These are phyloP conservation scores for Phyllosticta ampelicida DNA, from an alignment of 2,329 filamentous ascomycete genomes.

Conservation along the genomic window DNA sequence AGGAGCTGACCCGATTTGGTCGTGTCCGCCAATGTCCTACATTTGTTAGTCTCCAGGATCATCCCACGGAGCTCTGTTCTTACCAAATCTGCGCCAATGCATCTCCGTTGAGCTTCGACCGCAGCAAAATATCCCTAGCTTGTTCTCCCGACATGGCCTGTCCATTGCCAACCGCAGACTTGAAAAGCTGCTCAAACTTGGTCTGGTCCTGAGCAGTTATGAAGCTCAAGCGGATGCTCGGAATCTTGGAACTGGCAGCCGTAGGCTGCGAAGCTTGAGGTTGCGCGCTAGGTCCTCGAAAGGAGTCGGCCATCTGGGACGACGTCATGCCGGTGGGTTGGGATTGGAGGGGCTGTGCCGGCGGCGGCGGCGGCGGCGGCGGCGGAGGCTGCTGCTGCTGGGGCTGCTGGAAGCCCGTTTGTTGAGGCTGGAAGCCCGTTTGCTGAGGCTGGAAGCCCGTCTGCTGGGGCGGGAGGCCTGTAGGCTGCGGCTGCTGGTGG, in stretches of 20 bases:
- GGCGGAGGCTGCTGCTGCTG: slow-evolving; percentile 28
- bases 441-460: slow-evolving; percentile 30
- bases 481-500: slow-evolving; percentile 31
- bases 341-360: slow-evolving; percentile 34
- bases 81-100: slow-evolving; percentile 90
- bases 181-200: slow-evolving; percentile 97
- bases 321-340: slow-evolving; percentile 53
- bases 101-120: slow-evolving; percentile 79
- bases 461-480: slow-evolving; percentile 14
- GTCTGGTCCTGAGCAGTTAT: slow-evolving; percentile 90
- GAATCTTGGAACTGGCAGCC: slow-evolving; percentile 63
- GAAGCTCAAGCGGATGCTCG: slow-evolving; percentile 88
- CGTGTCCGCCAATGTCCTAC: slow-evolving; percentile 82
- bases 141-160: slow-evolving; percentile 86
- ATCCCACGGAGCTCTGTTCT: slow-evolving; percentile 14
- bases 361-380: slow-evolving; percentile 40
- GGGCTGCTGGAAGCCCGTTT: slow-evolving; percentile 34
- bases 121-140: slow-evolving; percentile 75
- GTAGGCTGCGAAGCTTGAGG: slow-evolving; percentile 37
- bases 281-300: slow-evolving; percentile 30
- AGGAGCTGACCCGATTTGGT: slow-evolving; percentile 92
- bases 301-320: slow-evolving; percentile 53
- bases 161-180: slow-evolving; percentile 76
- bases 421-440: slow-evolving; percentile 14
- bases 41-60: slow-evolving; percentile 14